Conservation (phyloP, 1,284 basidiomycete genomes). For the Peniophora sp. region DNA sequence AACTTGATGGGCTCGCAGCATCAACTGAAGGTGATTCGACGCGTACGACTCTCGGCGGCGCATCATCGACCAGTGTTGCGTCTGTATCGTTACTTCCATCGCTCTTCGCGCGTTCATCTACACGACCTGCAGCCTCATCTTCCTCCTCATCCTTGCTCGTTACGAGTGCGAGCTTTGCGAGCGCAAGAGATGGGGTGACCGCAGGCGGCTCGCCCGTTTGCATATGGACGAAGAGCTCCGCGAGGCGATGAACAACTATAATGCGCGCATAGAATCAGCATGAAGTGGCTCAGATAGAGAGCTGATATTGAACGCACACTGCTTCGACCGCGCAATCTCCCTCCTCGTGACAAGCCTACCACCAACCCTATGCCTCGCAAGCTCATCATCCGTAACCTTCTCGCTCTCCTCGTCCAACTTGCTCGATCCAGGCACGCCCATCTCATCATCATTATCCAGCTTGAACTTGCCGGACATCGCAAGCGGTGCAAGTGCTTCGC, state of each 20-base stretch:
- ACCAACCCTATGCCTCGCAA: conserved; percentile 79
- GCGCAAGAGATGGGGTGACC: conserved; percentile 77
- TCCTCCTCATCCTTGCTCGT: conserved; percentile 87
- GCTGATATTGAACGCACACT: conserved; percentile 47
- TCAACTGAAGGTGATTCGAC: conserved; percentile 14
- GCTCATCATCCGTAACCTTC: conserved; percentile 68
- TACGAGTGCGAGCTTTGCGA: conserved; percentile 89
- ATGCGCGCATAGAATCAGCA: background rate
- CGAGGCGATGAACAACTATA: conserved; percentile 73
- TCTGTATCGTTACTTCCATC: conserved; percentile 80
- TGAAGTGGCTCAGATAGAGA: conserved; percentile 2
- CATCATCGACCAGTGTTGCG: conserved; percentile 74
- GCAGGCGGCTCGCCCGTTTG: conserved; percentile 60
- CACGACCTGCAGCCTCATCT: conserved; percentile 28
- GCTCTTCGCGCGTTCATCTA: conserved; percentile 50
- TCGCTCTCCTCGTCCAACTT: conserved; percentile 50
- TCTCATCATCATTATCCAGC: background rate
- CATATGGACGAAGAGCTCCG: conserved; percentile 72
- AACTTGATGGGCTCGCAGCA: conserved; percentile 3
- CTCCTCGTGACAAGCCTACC: conserved; percentile 74
- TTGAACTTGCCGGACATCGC: too few relatives aligned
- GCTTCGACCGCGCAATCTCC: conserved; percentile 77
- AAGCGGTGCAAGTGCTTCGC: conserved; percentile 64
- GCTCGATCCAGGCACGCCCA: conserved; percentile 34
- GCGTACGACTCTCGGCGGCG: conserved; percentile 13